phyloP scores from a whole-genome alignment of 495 filamentous ascomycete genomes.

The Xylaria acuta region DNA sequence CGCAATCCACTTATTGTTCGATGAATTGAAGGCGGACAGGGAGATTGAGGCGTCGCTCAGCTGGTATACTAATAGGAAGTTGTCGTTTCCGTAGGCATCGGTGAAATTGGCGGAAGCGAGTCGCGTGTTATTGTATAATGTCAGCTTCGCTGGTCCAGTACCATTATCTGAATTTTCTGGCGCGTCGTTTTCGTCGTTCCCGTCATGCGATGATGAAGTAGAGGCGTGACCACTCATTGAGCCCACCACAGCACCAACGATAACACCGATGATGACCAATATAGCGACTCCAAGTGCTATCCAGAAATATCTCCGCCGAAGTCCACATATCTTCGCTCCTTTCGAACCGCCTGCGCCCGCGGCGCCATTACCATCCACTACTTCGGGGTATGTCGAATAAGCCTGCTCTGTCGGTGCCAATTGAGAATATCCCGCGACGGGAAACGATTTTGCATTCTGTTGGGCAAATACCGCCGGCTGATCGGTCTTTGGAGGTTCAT shows the following conservation, averaged over 20 bases:
- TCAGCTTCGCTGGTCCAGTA: not conserved
- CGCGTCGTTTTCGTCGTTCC: conserved; percentile 15
- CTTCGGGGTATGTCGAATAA: conserved; percentile 28
- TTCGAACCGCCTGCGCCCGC: not conserved
- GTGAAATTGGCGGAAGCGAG: conserved; percentile 41
- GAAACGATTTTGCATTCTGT: conserved; percentile 8
- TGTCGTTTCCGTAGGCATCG: conserved; percentile 34
- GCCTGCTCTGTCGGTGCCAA: not conserved
- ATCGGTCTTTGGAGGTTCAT: conserved; percentile 5
- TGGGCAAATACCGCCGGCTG: not conserved
- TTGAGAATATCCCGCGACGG: not conserved
- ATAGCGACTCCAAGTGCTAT: conserved; percentile 28
- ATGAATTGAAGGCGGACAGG: conserved; percentile 39
- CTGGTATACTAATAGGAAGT: conserved; percentile 37
- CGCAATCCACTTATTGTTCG: conserved; percentile 33
- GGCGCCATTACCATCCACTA: conserved; percentile 21
- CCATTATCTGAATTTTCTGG: not conserved
- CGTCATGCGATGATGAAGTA: not conserved
- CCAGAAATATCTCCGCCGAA: conserved; percentile 35
- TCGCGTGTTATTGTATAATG: conserved; percentile 31
- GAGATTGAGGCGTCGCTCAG: conserved; percentile 37
- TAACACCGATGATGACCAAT: conserved; percentile 29
- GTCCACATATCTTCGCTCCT: conserved; percentile 33
- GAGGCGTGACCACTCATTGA: conserved; percentile 17
- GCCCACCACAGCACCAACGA: conserved; percentile 35